Conservation (phyloP, 2,329 filamentous ascomycete genomes). For the Aspergillus proliferans region DNA sequence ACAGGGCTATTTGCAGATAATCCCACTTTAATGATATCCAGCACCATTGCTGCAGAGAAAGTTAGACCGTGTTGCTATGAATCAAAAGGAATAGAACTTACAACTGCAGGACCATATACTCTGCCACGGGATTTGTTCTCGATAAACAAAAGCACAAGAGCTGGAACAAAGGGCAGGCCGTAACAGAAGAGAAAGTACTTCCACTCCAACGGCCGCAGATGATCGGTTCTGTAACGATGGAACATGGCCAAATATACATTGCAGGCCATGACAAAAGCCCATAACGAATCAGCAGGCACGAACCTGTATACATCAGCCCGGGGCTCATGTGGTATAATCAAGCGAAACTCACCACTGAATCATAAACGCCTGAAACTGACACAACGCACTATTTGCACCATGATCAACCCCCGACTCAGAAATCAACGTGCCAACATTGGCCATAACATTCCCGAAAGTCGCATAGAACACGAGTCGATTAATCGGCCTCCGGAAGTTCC, state of each 20-base stretch:
- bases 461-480: slow-evolving; percentile 76
- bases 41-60: slow-evolving; percentile 53
- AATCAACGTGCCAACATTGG: slow-evolving; percentile 67
- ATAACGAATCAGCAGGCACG: slow-evolving; percentile 64
- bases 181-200: slow-evolving; percentile 64
- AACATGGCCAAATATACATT: slow-evolving; percentile 76
- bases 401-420: slow-evolving; percentile 51
- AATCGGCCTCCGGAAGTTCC: slow-evolving; percentile 41
- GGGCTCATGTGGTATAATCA: not conserved
- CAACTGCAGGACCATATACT: slow-evolving; percentile 51
- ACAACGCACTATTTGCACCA: slow-evolving; percentile 50
- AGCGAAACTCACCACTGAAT: slow-evolving; percentile 63
- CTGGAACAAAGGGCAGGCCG: slow-evolving; percentile 61
- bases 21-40: slow-evolving; percentile 64
- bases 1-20: slow-evolving; percentile 62
- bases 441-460: slow-evolving; percentile 68
- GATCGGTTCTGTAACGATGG: slow-evolving; percentile 57
- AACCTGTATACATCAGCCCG: slow-evolving; percentile 48
- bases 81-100: slow-evolving; percentile 26
- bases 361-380: slow-evolving; percentile 66
- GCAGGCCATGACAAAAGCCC: slow-evolving; percentile 70
- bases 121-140: slow-evolving; percentile 43
- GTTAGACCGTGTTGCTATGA: slow-evolving; percentile 44
- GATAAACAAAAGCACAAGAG: slow-evolving; percentile 59
- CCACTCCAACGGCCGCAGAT: slow-evolving; percentile 60